phyloP scores from a whole-genome alignment of 441 rosid species.

The Euphorbia schlechtendalii region DNA sequence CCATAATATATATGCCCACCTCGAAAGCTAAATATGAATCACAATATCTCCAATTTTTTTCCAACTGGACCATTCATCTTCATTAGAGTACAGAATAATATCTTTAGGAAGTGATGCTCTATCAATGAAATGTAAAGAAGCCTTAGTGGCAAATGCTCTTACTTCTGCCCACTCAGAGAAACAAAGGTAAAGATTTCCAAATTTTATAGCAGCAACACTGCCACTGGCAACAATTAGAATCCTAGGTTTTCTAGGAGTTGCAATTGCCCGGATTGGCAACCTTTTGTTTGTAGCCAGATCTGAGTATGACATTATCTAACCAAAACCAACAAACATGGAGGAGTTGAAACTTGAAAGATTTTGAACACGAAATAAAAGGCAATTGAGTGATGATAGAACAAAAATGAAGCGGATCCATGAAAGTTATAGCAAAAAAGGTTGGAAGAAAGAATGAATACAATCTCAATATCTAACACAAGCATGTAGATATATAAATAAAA shows the following conservation, averaged over 20 bases:
- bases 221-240: constrained; percentile 80
- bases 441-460: too few relatives aligned
- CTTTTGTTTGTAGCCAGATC: constrained; percentile 30
- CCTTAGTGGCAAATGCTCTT: constrained; percentile 63
- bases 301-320: constrained; percentile 29
- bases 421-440: background rate
- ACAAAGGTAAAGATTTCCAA: constrained; percentile 69
- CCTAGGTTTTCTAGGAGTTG: constrained; percentile 42
- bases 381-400: background rate
- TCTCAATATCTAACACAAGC: too few relatives aligned
- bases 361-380: background rate
- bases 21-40: constrained; percentile 73
- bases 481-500: too few relatives aligned
- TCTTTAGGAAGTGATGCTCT: constrained; percentile 57
- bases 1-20: constrained; percentile 90
- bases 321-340: background rate
- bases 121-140: constrained; percentile 69
- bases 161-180: constrained; percentile 85
- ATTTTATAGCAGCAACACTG: constrained; percentile 87
- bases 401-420: background rate
- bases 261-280: constrained; percentile 24
- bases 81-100: constrained; percentile 56
- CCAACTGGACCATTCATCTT: constrained; percentile 82
- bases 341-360: background rate
- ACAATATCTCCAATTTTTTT: too few relatives aligned